Evolutionary conservation across 441 rosid species (phyloP).

Genomic region (Gossypium davidsonii): DNA sequence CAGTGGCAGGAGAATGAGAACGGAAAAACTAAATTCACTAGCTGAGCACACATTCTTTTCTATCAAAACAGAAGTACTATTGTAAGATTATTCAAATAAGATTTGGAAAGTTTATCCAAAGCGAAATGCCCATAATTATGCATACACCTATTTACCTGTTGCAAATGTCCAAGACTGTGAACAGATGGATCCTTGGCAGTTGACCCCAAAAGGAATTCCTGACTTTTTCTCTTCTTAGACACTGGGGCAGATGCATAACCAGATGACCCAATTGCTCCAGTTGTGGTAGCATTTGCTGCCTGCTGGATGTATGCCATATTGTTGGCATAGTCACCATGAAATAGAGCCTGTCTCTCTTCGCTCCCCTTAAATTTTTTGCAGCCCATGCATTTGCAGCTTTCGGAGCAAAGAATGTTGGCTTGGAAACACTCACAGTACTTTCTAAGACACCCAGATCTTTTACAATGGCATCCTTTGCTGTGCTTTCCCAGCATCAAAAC

Average conservation of each 20-base stretch:
- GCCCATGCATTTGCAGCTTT: conserved; percentile 83
- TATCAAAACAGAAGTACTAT: background rate
- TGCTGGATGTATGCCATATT: conserved; percentile 85
- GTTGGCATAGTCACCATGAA: conserved; percentile 65
- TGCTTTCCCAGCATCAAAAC: conserved; percentile 64
- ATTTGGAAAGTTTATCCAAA: conserved; percentile 1
- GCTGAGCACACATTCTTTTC: background rate
- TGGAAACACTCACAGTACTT: conserved; percentile 97
- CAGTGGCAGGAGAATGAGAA: background rate
- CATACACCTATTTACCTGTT: conserved; percentile 45
- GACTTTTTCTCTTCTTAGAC: conserved; percentile 78
- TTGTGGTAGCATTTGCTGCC: conserved; percentile 98
- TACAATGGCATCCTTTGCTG: conserved; percentile 94
- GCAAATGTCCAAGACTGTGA: conserved; percentile 59
- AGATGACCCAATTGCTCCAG: conserved; percentile 95
- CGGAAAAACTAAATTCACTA: background rate
- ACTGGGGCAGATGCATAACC: conserved; percentile 78
- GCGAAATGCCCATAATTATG: background rate
- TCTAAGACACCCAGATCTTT: conserved; percentile 93
- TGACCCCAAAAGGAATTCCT: conserved; percentile 61
- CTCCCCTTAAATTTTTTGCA: conserved; percentile 87
- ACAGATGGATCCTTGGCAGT: conserved; percentile 53
- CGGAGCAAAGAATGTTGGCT: conserved; percentile 86
- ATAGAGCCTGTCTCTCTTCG: conserved; percentile 68
- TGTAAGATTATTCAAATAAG: background rate